These are phyloP conservation scores for Penicillium silybi DNA, from an alignment of 495 filamentous ascomycete genomes.

Conservation along the genomic window DNA sequence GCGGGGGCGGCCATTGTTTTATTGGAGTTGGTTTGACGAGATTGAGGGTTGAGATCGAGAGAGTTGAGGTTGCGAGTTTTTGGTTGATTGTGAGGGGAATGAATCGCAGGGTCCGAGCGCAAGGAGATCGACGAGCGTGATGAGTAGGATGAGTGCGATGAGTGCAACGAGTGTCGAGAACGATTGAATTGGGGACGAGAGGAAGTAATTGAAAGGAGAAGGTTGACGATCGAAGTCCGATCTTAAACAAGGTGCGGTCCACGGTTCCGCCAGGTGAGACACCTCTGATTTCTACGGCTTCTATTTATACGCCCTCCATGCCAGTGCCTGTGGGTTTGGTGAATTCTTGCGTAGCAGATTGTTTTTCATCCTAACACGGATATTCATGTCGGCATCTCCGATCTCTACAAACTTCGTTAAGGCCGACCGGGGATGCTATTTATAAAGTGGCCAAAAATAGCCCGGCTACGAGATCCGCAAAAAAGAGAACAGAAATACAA, in stretches of 20 bases:
- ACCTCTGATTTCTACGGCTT: slow-evolving; percentile 2
- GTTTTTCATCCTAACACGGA: not conserved
- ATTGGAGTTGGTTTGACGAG: not conserved
- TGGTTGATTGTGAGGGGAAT: slow-evolving; percentile 15
- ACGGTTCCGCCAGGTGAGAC: slow-evolving; percentile 11
- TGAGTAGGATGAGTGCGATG: no score
- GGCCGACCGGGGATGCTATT: slow-evolving; percentile 7
- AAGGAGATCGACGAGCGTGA: slow-evolving; percentile 16
- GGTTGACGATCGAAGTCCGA: not conserved
- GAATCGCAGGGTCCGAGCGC: slow-evolving; percentile 18
- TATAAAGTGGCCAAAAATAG: slow-evolving; percentile 3
- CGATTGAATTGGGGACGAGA: not conserved
- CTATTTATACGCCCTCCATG: slow-evolving; percentile 11
- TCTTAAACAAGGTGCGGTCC: slow-evolving; percentile 5
- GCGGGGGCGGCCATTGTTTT: slow-evolving; percentile 16
- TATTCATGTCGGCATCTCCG: not conserved
- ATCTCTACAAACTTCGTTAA: not conserved
- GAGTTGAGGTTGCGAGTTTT: not conserved
- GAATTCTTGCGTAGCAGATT: not conserved
- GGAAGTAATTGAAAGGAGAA: not conserved
- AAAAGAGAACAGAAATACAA: not conserved
- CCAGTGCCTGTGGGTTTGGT: not conserved
- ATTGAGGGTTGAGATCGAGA: slow-evolving; percentile 1
- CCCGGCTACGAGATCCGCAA: not conserved
- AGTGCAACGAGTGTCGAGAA: not conserved